Conservation (phyloP, 495 filamentous ascomycete genomes). For the Penicillium argentinense region DNA sequence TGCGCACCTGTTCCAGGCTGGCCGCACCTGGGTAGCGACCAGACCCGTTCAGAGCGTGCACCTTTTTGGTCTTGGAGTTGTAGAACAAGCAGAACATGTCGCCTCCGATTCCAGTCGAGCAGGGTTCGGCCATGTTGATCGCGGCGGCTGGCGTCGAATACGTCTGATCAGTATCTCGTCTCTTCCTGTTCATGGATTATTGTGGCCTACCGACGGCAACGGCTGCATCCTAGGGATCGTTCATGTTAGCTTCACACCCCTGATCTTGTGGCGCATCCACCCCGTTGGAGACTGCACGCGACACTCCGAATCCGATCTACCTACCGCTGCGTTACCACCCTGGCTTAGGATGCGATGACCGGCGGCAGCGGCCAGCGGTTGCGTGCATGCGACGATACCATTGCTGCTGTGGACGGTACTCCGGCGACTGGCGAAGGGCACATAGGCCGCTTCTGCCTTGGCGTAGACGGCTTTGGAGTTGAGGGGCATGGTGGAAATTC, state of each 20-base stretch:
- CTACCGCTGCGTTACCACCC: slow-evolving; percentile 90
- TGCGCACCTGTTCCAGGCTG: slow-evolving; percentile 67
- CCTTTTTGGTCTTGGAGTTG: slow-evolving; percentile 73
- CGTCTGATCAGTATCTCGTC: no score
- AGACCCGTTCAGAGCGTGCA: slow-evolving; percentile 87
- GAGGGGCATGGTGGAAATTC: slow-evolving; percentile 55
- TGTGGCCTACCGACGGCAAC: slow-evolving; percentile 77
- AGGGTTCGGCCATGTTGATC: slow-evolving; percentile 91
- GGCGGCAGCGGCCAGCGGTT: slow-evolving; percentile 86
- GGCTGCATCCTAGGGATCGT: slow-evolving; percentile 72
- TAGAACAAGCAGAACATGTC: slow-evolving; percentile 99
- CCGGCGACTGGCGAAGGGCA: slow-evolving; percentile 77
- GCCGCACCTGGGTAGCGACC: slow-evolving; percentile 72
- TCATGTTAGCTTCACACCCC: no score
- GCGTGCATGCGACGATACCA: slow-evolving; percentile 88
- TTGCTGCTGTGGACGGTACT: slow-evolving; percentile 92
- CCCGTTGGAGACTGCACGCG: no score
- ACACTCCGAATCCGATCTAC: slow-evolving; percentile 21
- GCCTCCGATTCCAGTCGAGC: slow-evolving; percentile 93
- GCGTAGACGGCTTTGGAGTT: slow-evolving; percentile 63
- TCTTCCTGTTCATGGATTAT: no score
- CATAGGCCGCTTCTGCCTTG: slow-evolving; percentile 55
- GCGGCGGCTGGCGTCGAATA: slow-evolving; percentile 68
- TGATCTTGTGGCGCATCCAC: no score
- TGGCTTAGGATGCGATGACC: slow-evolving; percentile 79